Percentiles rank a stretch among this genome's conserved stretches.
These are phyloP conservation scores for Pholiota conissans DNA, from an alignment of 768 basidiomycete species.

Conservation along the genomic window DNA sequence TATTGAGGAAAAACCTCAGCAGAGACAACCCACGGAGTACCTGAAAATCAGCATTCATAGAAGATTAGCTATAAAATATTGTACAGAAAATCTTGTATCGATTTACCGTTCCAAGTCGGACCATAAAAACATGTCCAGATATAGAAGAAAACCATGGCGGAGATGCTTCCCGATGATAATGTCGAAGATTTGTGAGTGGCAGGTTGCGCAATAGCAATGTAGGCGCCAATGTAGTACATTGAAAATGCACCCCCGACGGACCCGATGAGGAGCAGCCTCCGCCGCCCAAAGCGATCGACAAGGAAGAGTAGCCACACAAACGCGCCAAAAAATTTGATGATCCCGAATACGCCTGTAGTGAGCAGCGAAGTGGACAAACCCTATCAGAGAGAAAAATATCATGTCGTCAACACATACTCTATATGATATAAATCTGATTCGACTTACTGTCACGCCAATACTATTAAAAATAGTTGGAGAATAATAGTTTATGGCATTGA, in stretches of 20 bases:
- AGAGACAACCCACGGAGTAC: constrained; percentile 45
- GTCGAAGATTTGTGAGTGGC: constrained; percentile 4
- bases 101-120: constrained; percentile 34
- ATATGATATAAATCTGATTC: too few relatives aligned
- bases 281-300: constrained; percentile 43
- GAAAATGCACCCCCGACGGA: constrained; percentile 36
- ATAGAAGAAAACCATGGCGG: constrained; percentile 28
- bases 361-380: constrained; percentile 3
- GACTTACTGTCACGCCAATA: constrained; percentile 43
- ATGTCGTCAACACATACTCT: too few relatives aligned
- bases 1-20: constrained; percentile 45
- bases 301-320: constrained; percentile 42
- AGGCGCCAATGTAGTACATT: constrained; percentile 47
- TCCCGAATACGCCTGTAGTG: constrained; percentile 51
- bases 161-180: constrained; percentile 1
- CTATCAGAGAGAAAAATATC: too few relatives aligned
- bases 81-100: too few relatives aligned
- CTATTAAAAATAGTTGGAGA: constrained; percentile 45
- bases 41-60: too few relatives aligned
- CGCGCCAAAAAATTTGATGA: constrained; percentile 39
- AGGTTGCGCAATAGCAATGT: constrained; percentile 36
- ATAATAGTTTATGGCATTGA: constrained; percentile 34
- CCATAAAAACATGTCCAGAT: constrained; percentile 39
- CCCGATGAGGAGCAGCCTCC: constrained; percentile 39
- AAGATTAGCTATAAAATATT: too few relatives aligned